Evolutionary conservation across 2,329 filamentous ascomycete genomes (phyloP), one percentile per base, ranked within the genome.

Genomic region (Rutstroemia sydowiana): DNA sequence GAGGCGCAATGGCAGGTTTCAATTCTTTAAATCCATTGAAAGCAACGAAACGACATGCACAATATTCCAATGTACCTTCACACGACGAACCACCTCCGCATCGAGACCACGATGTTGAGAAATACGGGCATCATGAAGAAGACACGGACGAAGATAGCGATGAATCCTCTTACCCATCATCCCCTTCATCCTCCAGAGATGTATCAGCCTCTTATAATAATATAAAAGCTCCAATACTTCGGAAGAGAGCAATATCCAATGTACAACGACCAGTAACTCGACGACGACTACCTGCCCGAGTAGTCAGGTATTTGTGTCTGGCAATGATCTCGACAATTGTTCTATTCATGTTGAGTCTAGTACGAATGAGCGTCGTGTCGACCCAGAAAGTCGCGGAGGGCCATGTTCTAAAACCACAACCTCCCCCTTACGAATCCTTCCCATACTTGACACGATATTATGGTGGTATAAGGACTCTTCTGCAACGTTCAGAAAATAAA

Each of bases 391-490:
- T 85, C 20, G 72, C 78, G 55, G 68, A 77, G 47, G 76, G 78
- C 30, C 65, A 85, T 26, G 81, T 82, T 57, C 76, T 76, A 11
- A 75, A 81, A 0, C 69, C 79, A 0, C 79, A 82, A 18, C 87
- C 88, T 0, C 69, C 79, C 5, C 55, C 58, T n/a, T 97, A 91
- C 90, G 88, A 95, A 66, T 79, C 78, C 9, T 97, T 95, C 65
- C 81, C 83, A 0, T 95, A 95, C 63, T 69, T 98, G 55, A 85
- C 84, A 55, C 79, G 91, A 57, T 98, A 96, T 66, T 93, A 96
- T 66, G 92, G 90, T 13, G 93, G 93, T 1, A 77, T 98, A 54
- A 77, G 84, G 57, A 85, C 79, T 0, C 65, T 98, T 55, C 79
- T 87, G 0, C 70, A 81, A 0, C 71, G 82, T 23, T 68, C 75